Conservation (phyloP, 305 asterid species). For the Salvia sclarea region DNA sequence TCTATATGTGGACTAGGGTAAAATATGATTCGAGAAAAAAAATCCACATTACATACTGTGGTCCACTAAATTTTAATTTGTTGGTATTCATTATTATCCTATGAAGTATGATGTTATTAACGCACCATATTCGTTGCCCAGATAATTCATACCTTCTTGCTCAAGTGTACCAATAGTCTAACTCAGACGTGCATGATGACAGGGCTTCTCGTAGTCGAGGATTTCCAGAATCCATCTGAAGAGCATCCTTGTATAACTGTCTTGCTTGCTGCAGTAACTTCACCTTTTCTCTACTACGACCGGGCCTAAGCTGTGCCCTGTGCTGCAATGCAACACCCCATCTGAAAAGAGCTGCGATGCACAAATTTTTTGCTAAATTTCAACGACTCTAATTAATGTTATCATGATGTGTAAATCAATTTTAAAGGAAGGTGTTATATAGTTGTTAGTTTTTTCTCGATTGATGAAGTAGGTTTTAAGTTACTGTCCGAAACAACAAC, state of each 20-base stretch:
- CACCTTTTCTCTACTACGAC: slow-evolving; percentile 71
- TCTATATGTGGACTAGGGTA: slow-evolving; percentile 7
- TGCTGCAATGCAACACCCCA: slow-evolving; percentile 90
- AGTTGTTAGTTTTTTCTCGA: neutral
- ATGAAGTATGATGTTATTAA: neutral
- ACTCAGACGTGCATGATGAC: slow-evolving; percentile 70
- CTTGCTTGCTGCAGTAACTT: slow-evolving; percentile 84
- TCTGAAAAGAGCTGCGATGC: slow-evolving; percentile 81
- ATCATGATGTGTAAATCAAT: neutral
- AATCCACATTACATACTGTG: slow-evolving; percentile 15
- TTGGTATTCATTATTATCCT: slow-evolving; percentile 23
- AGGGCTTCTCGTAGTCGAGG: slow-evolving; percentile 58
- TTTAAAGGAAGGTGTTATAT: neutral
- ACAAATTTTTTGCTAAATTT: slow-evolving; percentile 9
- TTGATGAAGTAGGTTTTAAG: neutral
- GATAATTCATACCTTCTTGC: slow-evolving; percentile 21
- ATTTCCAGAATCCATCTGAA: slow-evolving; percentile 71
- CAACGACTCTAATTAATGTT: neutral
- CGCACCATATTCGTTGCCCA: slow-evolving; percentile 9
- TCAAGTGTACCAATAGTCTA: slow-evolving; percentile 61
- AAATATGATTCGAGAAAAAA: neutral
- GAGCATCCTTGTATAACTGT: slow-evolving; percentile 78
- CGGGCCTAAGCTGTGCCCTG: slow-evolving; percentile 73
- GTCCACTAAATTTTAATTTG: slow-evolving; percentile 16
- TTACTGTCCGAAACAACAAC: neutral